Percentiles rank a stretch among this genome's conserved stretches.
Evolutionary conservation across 2,329 filamentous ascomycete genomes (phyloP).

Genomic region (Magnaporthales sp.): DNA sequence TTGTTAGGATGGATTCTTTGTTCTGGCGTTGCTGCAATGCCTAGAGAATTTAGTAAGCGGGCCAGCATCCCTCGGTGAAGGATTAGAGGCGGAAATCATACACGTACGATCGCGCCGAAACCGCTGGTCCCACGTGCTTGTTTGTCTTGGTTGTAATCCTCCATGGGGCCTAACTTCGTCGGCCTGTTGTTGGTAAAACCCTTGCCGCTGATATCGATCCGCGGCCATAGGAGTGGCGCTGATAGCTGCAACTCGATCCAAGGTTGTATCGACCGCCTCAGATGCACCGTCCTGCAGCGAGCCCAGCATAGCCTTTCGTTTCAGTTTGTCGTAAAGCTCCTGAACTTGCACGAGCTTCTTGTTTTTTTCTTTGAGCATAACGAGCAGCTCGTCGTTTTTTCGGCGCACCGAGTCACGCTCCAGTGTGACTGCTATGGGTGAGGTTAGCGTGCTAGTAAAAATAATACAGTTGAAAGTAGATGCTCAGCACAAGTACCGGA

Average conservation of each 20-base stretch:
- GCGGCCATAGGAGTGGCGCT: slow-evolving; percentile 5
- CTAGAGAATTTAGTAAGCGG: neutral
- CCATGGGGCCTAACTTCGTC: neutral
- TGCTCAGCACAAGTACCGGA: slow-evolving; percentile 35
- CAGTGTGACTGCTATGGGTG: slow-evolving; percentile 38
- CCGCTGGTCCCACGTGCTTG: neutral
- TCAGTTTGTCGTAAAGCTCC: slow-evolving; percentile 53
- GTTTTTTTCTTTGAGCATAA: slow-evolving; percentile 61
- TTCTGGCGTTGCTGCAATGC: neutral
- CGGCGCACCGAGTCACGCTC: slow-evolving; percentile 56
- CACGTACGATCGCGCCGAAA: neutral
- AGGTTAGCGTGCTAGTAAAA: neutral
- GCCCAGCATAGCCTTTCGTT: slow-evolving; percentile 43
- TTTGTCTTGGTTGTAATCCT: neutral
- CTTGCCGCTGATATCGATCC: neutral
- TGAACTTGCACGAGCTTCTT: slow-evolving; percentile 62
- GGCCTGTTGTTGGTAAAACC: neutral
- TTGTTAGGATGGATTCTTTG: neutral
- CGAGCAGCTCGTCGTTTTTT: slow-evolving; percentile 64
- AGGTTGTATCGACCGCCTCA: slow-evolving; percentile 34
- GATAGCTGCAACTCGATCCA: slow-evolving; percentile 17
- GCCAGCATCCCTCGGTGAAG: neutral
- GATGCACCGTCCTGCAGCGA: slow-evolving; percentile 47
- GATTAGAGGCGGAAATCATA: neutral
- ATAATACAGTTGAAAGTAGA: neutral